A percentile compares a stretch with the other conserved stretches of the same genome.
phyloP scores from a whole-genome alignment of 2,329 filamentous ascomycete species.

The Colletotrichum cuscutae region DNA sequence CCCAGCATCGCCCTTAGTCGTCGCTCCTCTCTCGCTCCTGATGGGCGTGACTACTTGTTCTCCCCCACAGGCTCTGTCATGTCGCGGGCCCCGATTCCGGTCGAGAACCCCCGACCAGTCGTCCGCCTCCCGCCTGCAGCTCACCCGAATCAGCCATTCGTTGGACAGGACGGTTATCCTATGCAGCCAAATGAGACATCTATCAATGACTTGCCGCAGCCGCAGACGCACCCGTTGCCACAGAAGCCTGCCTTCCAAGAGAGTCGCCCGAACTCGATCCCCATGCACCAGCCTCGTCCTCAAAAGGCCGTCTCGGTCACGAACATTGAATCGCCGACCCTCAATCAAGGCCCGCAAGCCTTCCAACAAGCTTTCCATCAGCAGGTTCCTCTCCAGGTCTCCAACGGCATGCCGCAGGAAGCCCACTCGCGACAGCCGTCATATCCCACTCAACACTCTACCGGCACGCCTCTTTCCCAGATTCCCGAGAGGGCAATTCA shows the following conservation, averaged over 20 bases:
- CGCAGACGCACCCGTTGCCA: conserved; percentile 67
- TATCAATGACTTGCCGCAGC: conserved; percentile 64
- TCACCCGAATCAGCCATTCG: conserved; percentile 40
- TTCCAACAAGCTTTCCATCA: conserved; percentile 96
- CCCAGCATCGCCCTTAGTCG: conserved; percentile 90
- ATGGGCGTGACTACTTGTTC: conserved; percentile 77
- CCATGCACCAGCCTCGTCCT: conserved; percentile 94
- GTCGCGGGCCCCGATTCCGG: conserved; percentile 71
- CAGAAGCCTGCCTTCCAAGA: conserved; percentile 69
- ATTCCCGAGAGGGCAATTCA: conserved; percentile 94
- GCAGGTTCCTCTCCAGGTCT: conserved; percentile 83
- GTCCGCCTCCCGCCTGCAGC: conserved; percentile 82
- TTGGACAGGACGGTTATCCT: conserved; percentile 19
- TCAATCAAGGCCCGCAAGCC: conserved; percentile 73
- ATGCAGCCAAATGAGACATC: conserved; percentile 46
- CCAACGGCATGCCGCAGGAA: conserved; percentile 66
- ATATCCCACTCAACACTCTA: conserved; percentile 76
- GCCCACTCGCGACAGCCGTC: conserved; percentile 75
- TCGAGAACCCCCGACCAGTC: conserved; percentile 75
- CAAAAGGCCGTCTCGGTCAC: conserved; percentile 95
- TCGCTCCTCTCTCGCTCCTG: conserved; percentile 79
- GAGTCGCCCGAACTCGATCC: conserved; percentile 62
- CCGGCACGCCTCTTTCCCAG: conserved; percentile 85
- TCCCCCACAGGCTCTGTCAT: conserved; percentile 85
- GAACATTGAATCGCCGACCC: conserved; percentile 87